Conservation (phyloP, 257 asterid genomes). For the Solanum tarijense region DNA sequence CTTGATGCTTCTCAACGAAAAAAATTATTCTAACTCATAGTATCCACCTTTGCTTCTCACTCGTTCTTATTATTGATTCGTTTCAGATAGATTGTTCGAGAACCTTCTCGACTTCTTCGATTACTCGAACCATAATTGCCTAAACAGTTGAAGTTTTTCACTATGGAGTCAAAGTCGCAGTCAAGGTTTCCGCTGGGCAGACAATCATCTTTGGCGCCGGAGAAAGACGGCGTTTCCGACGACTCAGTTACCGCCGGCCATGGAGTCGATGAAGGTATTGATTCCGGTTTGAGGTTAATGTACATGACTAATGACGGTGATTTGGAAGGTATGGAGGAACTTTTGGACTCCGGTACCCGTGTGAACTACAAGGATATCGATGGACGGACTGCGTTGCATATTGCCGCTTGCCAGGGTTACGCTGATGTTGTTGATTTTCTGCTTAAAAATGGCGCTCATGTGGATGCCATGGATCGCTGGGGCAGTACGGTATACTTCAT, state of each 20-base stretch:
- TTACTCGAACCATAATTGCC: not conserved
- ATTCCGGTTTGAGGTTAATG: conserved; percentile 65
- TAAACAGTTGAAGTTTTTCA: not conserved
- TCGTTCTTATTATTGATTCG: not conserved
- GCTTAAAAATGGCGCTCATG: conserved; percentile 44
- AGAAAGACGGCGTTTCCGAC: conserved; percentile 12
- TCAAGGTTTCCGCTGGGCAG: conserved; percentile 51
- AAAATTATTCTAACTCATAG: not conserved
- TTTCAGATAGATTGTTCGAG: not conserved
- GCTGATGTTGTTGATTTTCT: conserved; percentile 45
- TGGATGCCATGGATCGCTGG: conserved; percentile 65
- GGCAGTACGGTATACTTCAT: conserved; percentile 67
- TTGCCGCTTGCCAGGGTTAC: conserved; percentile 78
- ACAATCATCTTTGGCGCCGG: conserved; percentile 62
- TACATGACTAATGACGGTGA: conserved; percentile 72
- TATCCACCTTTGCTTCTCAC: not conserved
- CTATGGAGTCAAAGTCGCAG: conserved; percentile 48
- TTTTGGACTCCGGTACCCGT: conserved; percentile 39
- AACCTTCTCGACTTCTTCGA: not conserved
- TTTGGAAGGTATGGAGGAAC: conserved; percentile 68
- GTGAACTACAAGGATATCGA: conserved; percentile 67
- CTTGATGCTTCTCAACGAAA: not conserved
- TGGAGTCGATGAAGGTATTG: conserved; percentile 24
- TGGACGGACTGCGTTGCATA: conserved; percentile 71
- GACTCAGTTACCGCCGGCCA: conserved; percentile 1